A percentile compares a stretch with the other conserved stretches of the same genome.
Conservation (phyloP, 345 rosid species). For the Euclidium syriacum region DNA sequence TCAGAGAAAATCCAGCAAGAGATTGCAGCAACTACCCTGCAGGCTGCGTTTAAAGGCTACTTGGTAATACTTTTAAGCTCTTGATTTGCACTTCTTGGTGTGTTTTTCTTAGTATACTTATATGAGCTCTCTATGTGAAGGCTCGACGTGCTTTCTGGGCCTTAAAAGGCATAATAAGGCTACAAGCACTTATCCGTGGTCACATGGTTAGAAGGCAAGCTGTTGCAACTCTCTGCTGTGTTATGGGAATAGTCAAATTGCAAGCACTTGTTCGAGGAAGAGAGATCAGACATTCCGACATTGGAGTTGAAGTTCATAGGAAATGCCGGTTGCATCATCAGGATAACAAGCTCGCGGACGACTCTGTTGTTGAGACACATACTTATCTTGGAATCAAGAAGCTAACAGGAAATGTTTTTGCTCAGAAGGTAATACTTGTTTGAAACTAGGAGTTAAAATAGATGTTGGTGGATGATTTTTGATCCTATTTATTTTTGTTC, state of each 20-base stretch:
- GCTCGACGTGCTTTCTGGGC: constrained; percentile 30
- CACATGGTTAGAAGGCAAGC: constrained; percentile 44
- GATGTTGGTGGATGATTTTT: constrained; percentile 19
- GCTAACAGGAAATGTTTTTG: constrained; percentile 53
- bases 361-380: constrained; percentile 22
- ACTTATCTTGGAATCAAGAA: constrained; percentile 38
- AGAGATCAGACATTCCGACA: constrained; percentile 15
- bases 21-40: constrained; percentile 59
- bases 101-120: neutral
- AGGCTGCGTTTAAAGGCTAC: constrained; percentile 56
- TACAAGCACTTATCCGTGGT: constrained; percentile 45
- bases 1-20: constrained; percentile 52
- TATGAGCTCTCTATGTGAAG: neutral
- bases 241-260: constrained; percentile 30
- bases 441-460: neutral
- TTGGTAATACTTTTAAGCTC: constrained; percentile 18
- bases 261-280: constrained; percentile 35
- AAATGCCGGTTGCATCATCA: constrained; percentile 25
- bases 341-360: constrained; percentile 41
- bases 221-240: constrained; percentile 29
- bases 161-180: constrained; percentile 40
- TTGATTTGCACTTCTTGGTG: neutral
- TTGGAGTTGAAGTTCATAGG: constrained; percentile 26
- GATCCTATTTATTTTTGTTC: constrained; percentile 18
- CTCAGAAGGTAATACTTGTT: constrained; percentile 56